Conservation (phyloP, 805 yeast genomes). For the Metschnikowia reukaufii region DNA sequence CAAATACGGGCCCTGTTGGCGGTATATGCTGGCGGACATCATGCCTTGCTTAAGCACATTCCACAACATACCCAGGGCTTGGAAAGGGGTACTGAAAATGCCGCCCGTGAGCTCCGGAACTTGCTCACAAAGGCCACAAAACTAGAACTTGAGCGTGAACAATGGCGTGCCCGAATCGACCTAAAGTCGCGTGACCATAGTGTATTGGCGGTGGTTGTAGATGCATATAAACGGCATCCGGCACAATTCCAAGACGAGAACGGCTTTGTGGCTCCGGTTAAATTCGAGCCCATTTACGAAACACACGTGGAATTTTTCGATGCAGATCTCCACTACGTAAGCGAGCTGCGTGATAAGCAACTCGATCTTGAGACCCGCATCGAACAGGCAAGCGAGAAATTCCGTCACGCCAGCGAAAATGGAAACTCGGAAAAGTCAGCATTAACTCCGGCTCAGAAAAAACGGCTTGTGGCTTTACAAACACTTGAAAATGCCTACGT, state of each 20-base stretch:
- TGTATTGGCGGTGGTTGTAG: conserved; percentile 53
- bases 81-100: conserved; percentile 31
- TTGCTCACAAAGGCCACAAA: conserved; percentile 28
- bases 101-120: conserved; percentile 38
- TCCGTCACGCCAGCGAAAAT: conserved; percentile 12
- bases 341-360: conserved; percentile 34
- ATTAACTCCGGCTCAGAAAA: conserved; percentile 22
- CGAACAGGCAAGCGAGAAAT: conserved; percentile 16
- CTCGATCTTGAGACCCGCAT: conserved; percentile 19
- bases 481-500: conserved; percentile 49
- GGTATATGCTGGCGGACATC: conserved; percentile 43
- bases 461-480: conserved; percentile 52
- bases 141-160: conserved; percentile 38
- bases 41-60: conserved; percentile 31
- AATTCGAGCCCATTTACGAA: conserved; percentile 40
- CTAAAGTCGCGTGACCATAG: conserved; percentile 47
- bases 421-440: too few relatives aligned
- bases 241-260: conserved; percentile 14
- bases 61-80: conserved; percentile 41
- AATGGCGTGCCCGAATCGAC: conserved; percentile 43
- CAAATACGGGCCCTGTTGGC: conserved; percentile 49
- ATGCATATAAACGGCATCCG: conserved; percentile 38
- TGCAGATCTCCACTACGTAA: conserved; percentile 49
- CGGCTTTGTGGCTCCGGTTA: conserved; percentile 26
- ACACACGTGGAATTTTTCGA: conserved; percentile 48